These are phyloP conservation scores for Sclerotinia glacialis DNA, from an alignment of 2,329 filamentous ascomycete species.

Conservation along the genomic window DNA sequence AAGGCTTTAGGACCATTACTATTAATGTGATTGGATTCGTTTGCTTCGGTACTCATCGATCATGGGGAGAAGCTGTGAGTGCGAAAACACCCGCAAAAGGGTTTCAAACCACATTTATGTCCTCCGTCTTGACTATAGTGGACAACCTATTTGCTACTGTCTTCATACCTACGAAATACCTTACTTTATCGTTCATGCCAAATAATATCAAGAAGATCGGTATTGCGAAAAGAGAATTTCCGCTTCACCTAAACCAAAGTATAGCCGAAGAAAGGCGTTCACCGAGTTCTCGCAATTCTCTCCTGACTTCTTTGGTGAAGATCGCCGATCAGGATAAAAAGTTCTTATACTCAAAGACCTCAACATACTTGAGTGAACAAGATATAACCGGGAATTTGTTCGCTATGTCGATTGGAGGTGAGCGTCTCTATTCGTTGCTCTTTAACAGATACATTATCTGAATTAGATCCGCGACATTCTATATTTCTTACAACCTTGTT, in stretches of 20 bases:
- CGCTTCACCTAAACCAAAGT: background rate
- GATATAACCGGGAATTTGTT: conserved; percentile 26
- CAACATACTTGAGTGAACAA: conserved; percentile 19
- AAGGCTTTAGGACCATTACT: conserved; percentile 45
- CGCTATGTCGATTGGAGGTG: conserved; percentile 34
- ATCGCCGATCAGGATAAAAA: conserved; percentile 19
- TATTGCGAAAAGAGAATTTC: conserved; percentile 3
- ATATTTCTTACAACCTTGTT: too few relatives aligned
- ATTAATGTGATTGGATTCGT: conserved; percentile 52
- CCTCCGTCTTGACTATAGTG: background rate
- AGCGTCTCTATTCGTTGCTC: too few relatives aligned
- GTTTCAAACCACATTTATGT: conserved; percentile 25
- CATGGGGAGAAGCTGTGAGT: conserved; percentile 21
- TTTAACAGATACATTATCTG: too few relatives aligned
- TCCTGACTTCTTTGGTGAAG: conserved; percentile 3
- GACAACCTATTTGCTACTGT: conserved; percentile 4
- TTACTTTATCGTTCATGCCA: conserved; percentile 1
- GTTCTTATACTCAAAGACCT: conserved; percentile 2
- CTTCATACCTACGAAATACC: conserved; percentile 6
- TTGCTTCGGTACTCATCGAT: conserved; percentile 43
- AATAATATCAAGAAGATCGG: background rate
- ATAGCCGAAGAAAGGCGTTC: conserved; percentile 21
- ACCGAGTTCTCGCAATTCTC: conserved; percentile 22
- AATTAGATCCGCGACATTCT: too few relatives aligned
- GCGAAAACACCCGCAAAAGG: conserved; percentile 29